Conservation (phyloP, 495 filamentous ascomycete species). For the Aspergillus bertholletiae region DNA sequence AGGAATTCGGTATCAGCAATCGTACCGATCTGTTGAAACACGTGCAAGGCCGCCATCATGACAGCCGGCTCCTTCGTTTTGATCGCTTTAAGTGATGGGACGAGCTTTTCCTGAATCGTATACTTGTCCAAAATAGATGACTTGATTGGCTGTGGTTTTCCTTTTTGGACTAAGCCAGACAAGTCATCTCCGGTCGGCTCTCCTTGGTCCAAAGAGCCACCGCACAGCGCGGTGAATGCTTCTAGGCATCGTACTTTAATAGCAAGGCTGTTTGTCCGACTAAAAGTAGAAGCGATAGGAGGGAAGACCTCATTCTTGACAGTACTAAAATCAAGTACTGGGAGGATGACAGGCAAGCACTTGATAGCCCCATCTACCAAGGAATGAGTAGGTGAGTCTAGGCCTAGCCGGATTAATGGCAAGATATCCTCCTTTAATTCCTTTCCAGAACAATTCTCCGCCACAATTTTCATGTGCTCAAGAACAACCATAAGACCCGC, state of each 20-base stretch:
- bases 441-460: constrained; percentile 76
- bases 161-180: constrained; percentile 54
- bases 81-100: constrained; percentile 85
- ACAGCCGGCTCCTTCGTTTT: constrained; percentile 98
- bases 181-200: constrained; percentile 61
- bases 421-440: constrained; percentile 95
- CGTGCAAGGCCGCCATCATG: constrained; percentile 88
- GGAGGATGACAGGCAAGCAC: constrained; percentile 68
- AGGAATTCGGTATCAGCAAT: constrained; percentile 89
- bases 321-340: constrained; percentile 88
- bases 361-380: constrained; percentile 81
- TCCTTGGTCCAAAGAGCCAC: constrained; percentile 50
- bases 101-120: constrained; percentile 93
- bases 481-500: constrained; percentile 86
- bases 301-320: constrained; percentile 96
- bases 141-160: constrained; percentile 51
- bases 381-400: constrained; percentile 85
- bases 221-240: constrained; percentile 86
- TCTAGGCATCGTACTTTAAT: constrained; percentile 92
- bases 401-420: constrained; percentile 72
- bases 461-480: constrained; percentile 72
- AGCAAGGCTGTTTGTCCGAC: constrained; percentile 82
- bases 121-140: constrained; percentile 90
- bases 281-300: constrained; percentile 82
- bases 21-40: constrained; percentile 76